A percentile compares a stretch with the other conserved stretches of the same genome.
Evolutionary conservation across 2,329 filamentous ascomycete species (phyloP).

Genomic region (Aspergillus sp.): DNA sequence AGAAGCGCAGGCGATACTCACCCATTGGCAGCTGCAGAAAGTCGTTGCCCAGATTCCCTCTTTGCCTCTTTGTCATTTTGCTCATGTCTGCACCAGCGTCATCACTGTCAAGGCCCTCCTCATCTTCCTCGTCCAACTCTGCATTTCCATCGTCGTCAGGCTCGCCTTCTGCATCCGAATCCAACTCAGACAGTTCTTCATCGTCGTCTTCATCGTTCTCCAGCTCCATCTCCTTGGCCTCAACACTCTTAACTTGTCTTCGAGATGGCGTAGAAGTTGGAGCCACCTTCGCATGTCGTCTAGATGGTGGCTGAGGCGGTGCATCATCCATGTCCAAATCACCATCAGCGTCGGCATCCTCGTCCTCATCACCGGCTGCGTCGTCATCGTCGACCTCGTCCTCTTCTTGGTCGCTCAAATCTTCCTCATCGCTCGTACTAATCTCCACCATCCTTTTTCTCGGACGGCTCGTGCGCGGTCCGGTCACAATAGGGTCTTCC

Average conservation of each 20-base stretch:
- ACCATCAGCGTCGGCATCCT: constrained; percentile 28
- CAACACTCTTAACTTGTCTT: constrained; percentile 37
- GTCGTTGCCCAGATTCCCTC: constrained; percentile 51
- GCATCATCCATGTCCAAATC: constrained; percentile 43
- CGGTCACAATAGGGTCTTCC: constrained; percentile 40
- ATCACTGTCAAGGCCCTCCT: constrained; percentile 39
- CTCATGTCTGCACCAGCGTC: constrained; percentile 49
- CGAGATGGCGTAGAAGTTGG: constrained; percentile 25
- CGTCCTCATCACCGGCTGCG: constrained; percentile 27
- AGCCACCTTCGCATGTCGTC: constrained; percentile 31
- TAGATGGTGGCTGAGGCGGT: constrained; percentile 32
- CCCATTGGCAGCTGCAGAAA: constrained; percentile 52
- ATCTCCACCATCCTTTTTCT: constrained; percentile 41
- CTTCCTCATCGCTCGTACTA: constrained; percentile 43
- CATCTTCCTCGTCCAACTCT: constrained; percentile 33
- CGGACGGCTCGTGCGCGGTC: constrained; percentile 39
- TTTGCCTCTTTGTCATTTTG: constrained; percentile 63
- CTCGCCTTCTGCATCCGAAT: constrained; percentile 42
- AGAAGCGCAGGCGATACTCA: constrained; percentile 24
- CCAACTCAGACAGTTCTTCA: constrained; percentile 40
- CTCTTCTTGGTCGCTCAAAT: constrained; percentile 40
- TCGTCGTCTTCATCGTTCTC: constrained; percentile 25
- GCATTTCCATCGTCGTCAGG: constrained; percentile 46
- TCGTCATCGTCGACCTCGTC: constrained; percentile 35
- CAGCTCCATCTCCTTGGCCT: constrained; percentile 42